These are phyloP conservation scores for Puccinia coronata DNA, from an alignment of 1,284 basidiomycete species.

Conservation along the genomic window DNA sequence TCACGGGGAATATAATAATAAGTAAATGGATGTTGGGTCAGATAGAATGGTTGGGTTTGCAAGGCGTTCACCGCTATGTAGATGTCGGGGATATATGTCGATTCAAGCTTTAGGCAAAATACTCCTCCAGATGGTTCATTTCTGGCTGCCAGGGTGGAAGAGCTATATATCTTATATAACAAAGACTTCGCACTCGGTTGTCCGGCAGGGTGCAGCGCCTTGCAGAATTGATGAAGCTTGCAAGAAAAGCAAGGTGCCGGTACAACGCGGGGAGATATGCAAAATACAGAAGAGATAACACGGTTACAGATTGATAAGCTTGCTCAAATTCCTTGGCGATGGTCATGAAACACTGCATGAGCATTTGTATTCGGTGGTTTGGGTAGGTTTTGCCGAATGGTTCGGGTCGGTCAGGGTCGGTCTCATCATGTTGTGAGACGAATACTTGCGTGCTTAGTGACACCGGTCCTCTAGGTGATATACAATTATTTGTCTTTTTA, in stretches of 20 bases:
- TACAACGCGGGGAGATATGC: constrained; percentile 20
- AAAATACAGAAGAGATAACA: too few species aligned
- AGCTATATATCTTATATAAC: neutral
- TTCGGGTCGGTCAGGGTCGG: neutral
- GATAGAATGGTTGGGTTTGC: too few species aligned
- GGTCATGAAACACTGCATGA: constrained; percentile 4
- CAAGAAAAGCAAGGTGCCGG: neutral
- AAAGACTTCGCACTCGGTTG: neutral
- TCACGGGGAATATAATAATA: too few species aligned
- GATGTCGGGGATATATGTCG: too few species aligned
- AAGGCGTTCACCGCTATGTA: too few species aligned
- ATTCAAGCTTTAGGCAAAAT: neutral
- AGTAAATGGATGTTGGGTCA: too few species aligned
- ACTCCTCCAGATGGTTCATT: too few species aligned
- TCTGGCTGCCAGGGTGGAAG: neutral
- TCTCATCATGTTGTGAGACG: neutral
- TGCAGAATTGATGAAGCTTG: neutral
- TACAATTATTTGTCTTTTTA: neutral
- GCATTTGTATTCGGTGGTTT: constrained; percentile 8
- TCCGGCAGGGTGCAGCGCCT: neutral
- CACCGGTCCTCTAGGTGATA: neutral
- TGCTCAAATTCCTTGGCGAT: constrained; percentile 8
- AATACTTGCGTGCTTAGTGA: neutral
- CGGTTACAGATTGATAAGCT: constrained; percentile 17
- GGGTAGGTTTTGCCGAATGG: neutral